Evolutionary conservation across 495 filamentous ascomycete genomes (phyloP), one percentile per base, ranked within the genome.

Genomic region (Sphaerosporella brunnea): DNA sequence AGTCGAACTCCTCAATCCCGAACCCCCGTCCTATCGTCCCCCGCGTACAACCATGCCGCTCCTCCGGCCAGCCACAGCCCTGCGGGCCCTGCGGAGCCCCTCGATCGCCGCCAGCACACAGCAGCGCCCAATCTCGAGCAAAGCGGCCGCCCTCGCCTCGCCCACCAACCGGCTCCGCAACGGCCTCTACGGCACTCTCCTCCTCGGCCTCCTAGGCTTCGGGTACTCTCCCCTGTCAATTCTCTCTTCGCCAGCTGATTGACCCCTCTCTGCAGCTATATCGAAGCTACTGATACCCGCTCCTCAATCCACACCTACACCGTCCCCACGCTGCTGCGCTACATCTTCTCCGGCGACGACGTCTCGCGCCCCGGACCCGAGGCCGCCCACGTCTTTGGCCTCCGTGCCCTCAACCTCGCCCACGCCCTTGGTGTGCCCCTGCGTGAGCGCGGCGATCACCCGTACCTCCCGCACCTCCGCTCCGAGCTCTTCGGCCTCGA

Each of bases 311-410:
- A 95, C 68, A 73, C 74, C 49, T 93, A 80, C 64, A 67, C 81
- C n/a, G 67, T 83, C 24, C 79, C 84, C 20, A 85, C 77, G 15
- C 62, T 79, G 36, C 66, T 96, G 10, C 73, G 88, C 10, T 56
- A 68, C 45, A 10, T 92, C 24, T 85, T 66, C 57, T 55, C 34
- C 36, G 56, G 56, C 30, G 46, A 59, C 11, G 56, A 59, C 9
- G 35, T 59, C n/a, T 56, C 56, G 7, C 15, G 18, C 13, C 34
- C 39, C 2, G 88, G 95, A 62, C 86, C 86, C 32, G 90, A 96
- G 63, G 83, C 86, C 25, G 90, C 90, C 18, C 90, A 97, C 61
- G 75, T 88, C 53, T 66, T 71, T 42, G 82, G 84, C 20, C 81
- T 80, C 10, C 65, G 70, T 23, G 65, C 69, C 4, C 63, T 97